phyloP scores from a whole-genome alignment of 768 basidiomycete genomes.

The Auricularia sp. region DNA sequence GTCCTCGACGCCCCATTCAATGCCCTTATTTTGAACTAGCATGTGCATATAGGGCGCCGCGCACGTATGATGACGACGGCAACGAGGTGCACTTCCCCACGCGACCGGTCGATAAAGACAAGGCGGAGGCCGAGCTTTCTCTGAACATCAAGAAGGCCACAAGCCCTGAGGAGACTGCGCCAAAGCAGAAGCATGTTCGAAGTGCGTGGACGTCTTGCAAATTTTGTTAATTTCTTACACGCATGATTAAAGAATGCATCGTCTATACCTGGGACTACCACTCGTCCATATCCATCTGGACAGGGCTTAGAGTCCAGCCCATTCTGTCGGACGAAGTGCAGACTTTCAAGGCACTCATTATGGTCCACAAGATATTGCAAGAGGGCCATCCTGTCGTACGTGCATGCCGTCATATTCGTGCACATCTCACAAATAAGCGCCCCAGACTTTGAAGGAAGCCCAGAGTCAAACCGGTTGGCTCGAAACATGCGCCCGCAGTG shows the following conservation, averaged over 20 bases:
- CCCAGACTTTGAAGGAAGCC: constrained; percentile 88
- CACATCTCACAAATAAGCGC: background rate
- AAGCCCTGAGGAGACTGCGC: constrained; percentile 86
- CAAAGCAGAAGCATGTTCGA: constrained; percentile 98
- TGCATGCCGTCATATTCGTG: constrained; percentile 11
- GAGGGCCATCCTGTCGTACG: constrained; percentile 91
- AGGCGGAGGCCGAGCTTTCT: constrained; percentile 87
- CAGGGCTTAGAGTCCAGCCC: constrained; percentile 89
- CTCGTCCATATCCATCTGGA: constrained; percentile 96
- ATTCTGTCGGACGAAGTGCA: constrained; percentile 95
- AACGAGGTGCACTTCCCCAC: constrained; percentile 88
- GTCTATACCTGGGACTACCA: constrained; percentile 99
- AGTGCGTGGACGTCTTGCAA: constrained; percentile 44
- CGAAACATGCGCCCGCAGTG: constrained; percentile 89
- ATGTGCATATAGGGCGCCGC: background rate
- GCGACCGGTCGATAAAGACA: constrained; percentile 96
- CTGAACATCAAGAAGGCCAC: constrained; percentile 99
- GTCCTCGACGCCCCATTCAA: background rate
- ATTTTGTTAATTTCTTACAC: constrained; percentile 1
- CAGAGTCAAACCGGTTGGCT: constrained; percentile 97
- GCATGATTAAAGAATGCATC: constrained; percentile 64
- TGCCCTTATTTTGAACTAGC: too few species aligned
- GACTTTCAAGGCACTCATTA: constrained; percentile 96
- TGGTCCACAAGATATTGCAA: constrained; percentile 94
- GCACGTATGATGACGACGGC: constrained; percentile 57